Conservation (phyloP, 2,329 filamentous ascomycete species). For the Cladosporium colombiae region DNA sequence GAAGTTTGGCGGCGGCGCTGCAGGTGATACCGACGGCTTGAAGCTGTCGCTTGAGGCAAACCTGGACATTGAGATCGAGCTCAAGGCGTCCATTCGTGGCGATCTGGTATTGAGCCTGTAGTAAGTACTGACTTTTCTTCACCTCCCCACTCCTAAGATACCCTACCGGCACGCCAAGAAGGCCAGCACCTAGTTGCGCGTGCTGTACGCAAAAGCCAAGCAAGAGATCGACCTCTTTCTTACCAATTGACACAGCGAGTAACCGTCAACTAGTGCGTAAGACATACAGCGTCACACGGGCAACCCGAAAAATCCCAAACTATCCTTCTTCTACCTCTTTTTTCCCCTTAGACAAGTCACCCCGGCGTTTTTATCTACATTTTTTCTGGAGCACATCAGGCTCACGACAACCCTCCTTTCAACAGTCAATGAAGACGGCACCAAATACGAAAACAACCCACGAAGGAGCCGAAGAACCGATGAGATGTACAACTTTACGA, state of each 20-base stretch:
- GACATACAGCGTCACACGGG: neutral
- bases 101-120: conserved; percentile 77
- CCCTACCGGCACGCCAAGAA: neutral
- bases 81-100: conserved; percentile 83
- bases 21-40: conserved; percentile 61
- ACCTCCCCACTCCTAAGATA: neutral
- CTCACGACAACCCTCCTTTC: neutral
- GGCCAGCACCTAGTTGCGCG: neutral
- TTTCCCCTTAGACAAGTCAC: neutral
- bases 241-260: conserved; percentile 19
- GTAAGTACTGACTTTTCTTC: conserved; percentile 53
- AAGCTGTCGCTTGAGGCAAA: conserved; percentile 74
- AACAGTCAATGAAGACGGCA: conserved; percentile 8
- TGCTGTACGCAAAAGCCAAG: neutral
- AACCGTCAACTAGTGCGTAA: conserved; percentile 20
- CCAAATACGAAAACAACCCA: neutral
- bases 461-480: neutral
- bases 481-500: neutral
- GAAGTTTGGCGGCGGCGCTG: neutral
- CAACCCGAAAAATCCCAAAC: conserved; percentile 2
- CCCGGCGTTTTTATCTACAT: neutral
- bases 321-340: neutral
- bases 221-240: conserved; percentile 16
- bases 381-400: conserved; percentile 8
- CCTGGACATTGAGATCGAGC: conserved; percentile 78